Base-by-base conservation (phyloP, 2,329 filamentous ascomycete genomes). In the Sporothrix mexicana region DNA sequence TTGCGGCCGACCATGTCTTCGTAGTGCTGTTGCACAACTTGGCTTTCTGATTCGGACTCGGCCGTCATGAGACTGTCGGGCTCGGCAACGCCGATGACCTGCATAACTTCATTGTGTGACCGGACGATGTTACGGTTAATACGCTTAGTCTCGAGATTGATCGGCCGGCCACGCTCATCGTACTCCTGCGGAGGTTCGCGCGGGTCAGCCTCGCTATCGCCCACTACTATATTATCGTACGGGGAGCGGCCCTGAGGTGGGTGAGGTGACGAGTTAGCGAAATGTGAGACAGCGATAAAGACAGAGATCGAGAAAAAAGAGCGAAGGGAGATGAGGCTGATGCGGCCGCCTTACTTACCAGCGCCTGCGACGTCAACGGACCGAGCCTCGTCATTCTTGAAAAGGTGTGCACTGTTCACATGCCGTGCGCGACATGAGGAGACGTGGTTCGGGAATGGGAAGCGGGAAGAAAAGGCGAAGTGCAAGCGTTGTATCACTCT, bases 91-190 rank as follows among this genome's bases (percentile, higher is more conserved):
- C 88, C 88, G 53, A 90, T 90, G 10, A 89, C 87, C 20, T 85
- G 83, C 88, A 90, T 90, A 3, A 90, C 88, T 75, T 90, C 88
- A 75, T 90, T 90, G 76, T 90, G 88, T 10, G 88, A 85, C 69
- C 88, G 83, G 36, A 90, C 87, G 45, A 89, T 84, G 73, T 88
- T 85, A 67, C 85, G 84, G 75, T 88, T 89, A 74, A 88, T 84
- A 13, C 82, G 81, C 76, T 85, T 87, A 0, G 87, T 88, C 69
- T 85, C 83, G 0, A 83, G 83, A 75, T 90, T 90, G 68, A 87
- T 77, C 3, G 88, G 86, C 10, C 88, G 86, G 15, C 88, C 88
- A 47, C 86, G 84, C 55, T 84, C 82, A 75, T 90, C 88, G 76
- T 87, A 89, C 64, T 85, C 79, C 77, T 88, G 88, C 0, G 77